phyloP scores from a whole-genome alignment of 257 asterid genomes.

The Solanum tacnaense region DNA sequence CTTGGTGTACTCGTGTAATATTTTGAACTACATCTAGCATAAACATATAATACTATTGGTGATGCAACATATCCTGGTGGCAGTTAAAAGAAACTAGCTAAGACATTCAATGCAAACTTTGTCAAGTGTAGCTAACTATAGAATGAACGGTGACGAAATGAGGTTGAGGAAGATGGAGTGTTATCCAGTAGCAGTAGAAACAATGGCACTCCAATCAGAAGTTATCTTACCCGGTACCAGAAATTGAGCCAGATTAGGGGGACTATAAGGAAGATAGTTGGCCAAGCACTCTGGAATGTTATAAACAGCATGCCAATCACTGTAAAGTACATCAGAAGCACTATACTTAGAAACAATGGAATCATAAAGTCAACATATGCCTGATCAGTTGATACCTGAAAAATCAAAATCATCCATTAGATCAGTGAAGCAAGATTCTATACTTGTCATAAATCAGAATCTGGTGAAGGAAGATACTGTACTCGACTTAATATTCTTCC shows the following conservation, averaged over 20 bases:
- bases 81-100: not conserved
- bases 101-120: not conserved
- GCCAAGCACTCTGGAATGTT: slow-evolving; percentile 62
- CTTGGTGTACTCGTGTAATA: not conserved
- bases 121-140: not conserved
- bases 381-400: slow-evolving; percentile 66
- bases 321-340: slow-evolving; percentile 23
- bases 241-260: slow-evolving; percentile 57
- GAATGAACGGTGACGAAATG: not conserved
- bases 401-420: not conserved
- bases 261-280: slow-evolving; percentile 37
- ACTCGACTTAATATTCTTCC: slow-evolving; percentile 75
- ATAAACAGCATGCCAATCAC: slow-evolving; percentile 35
- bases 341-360: slow-evolving; percentile 32
- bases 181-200: not conserved
- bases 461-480: slow-evolving; percentile 14
- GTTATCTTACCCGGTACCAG: slow-evolving; percentile 61
- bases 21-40: not conserved
- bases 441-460: not conserved
- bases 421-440: not conserved
- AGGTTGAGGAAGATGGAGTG: not conserved
- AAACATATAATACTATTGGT: not conserved
- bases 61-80: not conserved
- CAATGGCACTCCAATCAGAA: not conserved
- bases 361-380: slow-evolving; percentile 35